These are phyloP conservation scores for Betula pendula DNA, from an alignment of 306 rosid genomes.

Conservation along the genomic window DNA sequence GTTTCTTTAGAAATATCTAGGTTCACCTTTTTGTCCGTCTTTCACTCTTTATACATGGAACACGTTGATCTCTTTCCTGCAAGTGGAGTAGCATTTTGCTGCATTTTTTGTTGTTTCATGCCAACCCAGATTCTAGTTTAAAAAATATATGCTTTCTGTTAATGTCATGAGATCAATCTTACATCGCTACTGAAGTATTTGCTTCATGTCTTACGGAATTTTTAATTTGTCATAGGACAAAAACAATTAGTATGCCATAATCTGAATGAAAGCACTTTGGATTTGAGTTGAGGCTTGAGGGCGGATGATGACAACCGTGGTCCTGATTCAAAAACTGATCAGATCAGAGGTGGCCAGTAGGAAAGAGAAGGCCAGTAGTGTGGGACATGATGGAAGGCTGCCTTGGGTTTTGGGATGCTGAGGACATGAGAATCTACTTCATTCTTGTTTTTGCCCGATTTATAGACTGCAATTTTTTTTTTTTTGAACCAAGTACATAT, in stretches of 20 bases:
- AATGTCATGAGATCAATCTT: conserved; percentile 5
- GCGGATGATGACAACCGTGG: conserved; percentile 59
- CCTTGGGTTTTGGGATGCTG: conserved; percentile 28
- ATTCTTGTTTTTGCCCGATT: conserved; percentile 18
- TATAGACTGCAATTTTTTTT: conserved; percentile 27
- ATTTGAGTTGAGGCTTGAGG: conserved; percentile 84
- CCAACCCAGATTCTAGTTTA: neutral
- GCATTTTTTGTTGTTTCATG: no score
- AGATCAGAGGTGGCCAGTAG: conserved; percentile 52
- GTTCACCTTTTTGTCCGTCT: no score
- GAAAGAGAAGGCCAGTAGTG: conserved; percentile 11
- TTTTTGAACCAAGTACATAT: conserved; percentile 28
- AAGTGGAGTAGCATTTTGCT: no score
- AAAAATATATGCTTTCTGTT: neutral
- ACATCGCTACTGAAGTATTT: conserved; percentile 11
- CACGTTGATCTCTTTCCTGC: no score
- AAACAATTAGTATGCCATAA: conserved; percentile 76
- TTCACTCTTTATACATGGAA: no score
- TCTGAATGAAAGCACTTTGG: conserved; percentile 89
- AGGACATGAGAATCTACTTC: conserved; percentile 25
- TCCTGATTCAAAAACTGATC: conserved; percentile 52
- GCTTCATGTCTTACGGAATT: conserved; percentile 7
- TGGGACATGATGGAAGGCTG: conserved; percentile 21
- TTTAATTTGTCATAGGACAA: conserved; percentile 51
- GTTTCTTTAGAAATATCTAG: no score